phyloP scores from a whole-genome alignment of 2,329 filamentous ascomycete species.

The Microascus cirrosus region DNA sequence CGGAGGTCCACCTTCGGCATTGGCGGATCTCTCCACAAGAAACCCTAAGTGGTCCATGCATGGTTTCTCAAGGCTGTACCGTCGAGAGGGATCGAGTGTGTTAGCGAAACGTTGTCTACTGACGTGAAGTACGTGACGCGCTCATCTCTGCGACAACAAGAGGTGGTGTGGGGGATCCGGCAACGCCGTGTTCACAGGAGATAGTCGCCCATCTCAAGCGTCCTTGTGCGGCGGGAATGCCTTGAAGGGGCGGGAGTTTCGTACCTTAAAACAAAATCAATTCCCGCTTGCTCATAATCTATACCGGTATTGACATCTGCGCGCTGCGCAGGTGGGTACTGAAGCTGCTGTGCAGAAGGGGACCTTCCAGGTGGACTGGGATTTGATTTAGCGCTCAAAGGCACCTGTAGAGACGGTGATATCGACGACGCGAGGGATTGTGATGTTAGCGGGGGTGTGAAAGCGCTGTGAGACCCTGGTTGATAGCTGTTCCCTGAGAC shows the following conservation, averaged over 20 bases:
- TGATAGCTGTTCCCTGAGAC: slow-evolving; percentile 50
- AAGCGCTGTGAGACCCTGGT: slow-evolving; percentile 30
- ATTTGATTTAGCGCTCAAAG: slow-evolving; percentile 9
- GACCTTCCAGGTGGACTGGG: slow-evolving; percentile 12
- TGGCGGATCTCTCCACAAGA: slow-evolving; percentile 50
- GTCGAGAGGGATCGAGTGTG: slow-evolving; percentile 21
- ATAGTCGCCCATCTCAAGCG: neutral
- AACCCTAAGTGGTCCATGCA: slow-evolving; percentile 88
- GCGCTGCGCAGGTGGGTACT: slow-evolving; percentile 13
- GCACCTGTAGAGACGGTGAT: slow-evolving; percentile 18
- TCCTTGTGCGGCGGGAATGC: slow-evolving; percentile 44
- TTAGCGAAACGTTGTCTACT: slow-evolving; percentile 23
- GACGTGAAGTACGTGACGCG: neutral
- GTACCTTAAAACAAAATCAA: slow-evolving; percentile 89
- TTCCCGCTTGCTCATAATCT: slow-evolving; percentile 73
- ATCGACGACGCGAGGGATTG: slow-evolving; percentile 29
- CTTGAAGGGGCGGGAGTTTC: slow-evolving; percentile 45
- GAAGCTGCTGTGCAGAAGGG: slow-evolving; percentile 18
- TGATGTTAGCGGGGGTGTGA: slow-evolving; percentile 35
- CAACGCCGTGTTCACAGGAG: no score
- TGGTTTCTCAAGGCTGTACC: slow-evolving; percentile 71
- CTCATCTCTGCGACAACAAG: neutral
- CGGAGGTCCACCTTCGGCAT: slow-evolving; percentile 49
- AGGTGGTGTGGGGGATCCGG: no score
- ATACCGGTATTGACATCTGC: slow-evolving; percentile 27